These are phyloP conservation scores for Eutrema heterophyllum DNA, from an alignment of 345 rosid genomes.

Conservation along the genomic window DNA sequence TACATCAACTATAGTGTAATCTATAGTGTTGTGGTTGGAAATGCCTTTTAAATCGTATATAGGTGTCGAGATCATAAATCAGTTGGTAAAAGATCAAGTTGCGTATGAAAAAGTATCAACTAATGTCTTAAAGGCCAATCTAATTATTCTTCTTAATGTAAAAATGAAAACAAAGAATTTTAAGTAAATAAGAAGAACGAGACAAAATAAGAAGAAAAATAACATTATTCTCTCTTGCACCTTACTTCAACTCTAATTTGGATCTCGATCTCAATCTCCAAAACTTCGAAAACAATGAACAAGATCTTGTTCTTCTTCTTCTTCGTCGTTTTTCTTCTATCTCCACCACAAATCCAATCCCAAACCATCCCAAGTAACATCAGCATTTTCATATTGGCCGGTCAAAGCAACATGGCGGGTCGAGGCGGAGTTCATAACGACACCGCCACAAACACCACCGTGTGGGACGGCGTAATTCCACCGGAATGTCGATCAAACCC, in stretches of 20 bases:
- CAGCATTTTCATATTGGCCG: constrained; percentile 57
- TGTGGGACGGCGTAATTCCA: constrained; percentile 76
- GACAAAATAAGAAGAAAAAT: constrained; percentile 5
- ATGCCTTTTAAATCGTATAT: not conserved
- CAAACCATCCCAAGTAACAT: constrained; percentile 29
- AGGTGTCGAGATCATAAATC: not conserved
- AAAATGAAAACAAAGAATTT: not conserved
- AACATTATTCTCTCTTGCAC: constrained; percentile 19
- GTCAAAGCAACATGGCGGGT: constrained; percentile 98
- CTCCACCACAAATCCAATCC: constrained; percentile 7
- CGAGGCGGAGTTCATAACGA: constrained; percentile 64
- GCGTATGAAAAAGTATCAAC: constrained; percentile 8
- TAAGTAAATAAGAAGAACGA: constrained; percentile 12
- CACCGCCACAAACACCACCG: constrained; percentile 26
- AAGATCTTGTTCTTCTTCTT: constrained; percentile 27
- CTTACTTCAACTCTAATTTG: constrained; percentile 14
- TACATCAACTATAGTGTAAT: too few relatives aligned
- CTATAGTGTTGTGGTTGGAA: too few relatives aligned
- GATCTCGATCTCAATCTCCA: constrained; percentile 26
- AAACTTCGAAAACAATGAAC: not conserved
- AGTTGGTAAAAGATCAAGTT: not conserved
- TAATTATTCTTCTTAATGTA: not conserved
- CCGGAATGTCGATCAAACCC: constrained; percentile 53
- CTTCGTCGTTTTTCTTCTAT: constrained; percentile 16
- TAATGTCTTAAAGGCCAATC: not conserved